Conservation (phyloP, 139 green algal species). For the Choricystis sp. region DNA sequence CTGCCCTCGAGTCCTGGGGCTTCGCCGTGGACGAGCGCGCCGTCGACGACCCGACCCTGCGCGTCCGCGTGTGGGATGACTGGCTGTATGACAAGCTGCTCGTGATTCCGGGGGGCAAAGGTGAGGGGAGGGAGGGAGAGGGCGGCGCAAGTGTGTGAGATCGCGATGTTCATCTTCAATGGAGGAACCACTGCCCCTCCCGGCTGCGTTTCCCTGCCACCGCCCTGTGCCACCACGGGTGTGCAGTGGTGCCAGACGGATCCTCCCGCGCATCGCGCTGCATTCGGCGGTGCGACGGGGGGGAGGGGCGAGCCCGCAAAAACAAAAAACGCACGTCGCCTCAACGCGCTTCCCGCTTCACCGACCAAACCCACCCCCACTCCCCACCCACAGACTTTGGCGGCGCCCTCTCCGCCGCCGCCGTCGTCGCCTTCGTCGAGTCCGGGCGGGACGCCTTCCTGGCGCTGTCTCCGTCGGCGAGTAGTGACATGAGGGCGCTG, state of each 20-base stretch:
- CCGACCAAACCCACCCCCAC: not conserved
- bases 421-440: conserved; percentile 76
- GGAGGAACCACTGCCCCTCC: too few relatives aligned
- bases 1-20: too few relatives aligned
- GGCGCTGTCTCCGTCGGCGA: conserved; percentile 28
- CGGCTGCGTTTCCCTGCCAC: too few relatives aligned
- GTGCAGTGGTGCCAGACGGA: too few relatives aligned
- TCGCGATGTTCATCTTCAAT: too few relatives aligned
- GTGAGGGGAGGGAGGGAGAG: conserved; percentile 1
- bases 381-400: conserved; percentile 31
- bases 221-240: too few relatives aligned
- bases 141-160: too few relatives aligned
- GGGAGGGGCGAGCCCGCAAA: too few relatives aligned
- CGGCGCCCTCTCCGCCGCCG: conserved; percentile 29
- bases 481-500: conserved; percentile 31
- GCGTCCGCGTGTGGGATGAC: conserved; percentile 53
- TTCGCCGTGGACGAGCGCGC: conserved; percentile 32
- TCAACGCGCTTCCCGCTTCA: not conserved
- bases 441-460: conserved; percentile 61
- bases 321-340: too few relatives aligned
- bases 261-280: too few relatives aligned
- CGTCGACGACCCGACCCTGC: conserved; percentile 27
- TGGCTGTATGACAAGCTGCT: conserved; percentile 71
- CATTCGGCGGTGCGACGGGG: too few relatives aligned
- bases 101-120: conserved; percentile 13